Conservation (phyloP, 2,329 filamentous ascomycete genomes). For the Fusarium pseudograminearum region DNA sequence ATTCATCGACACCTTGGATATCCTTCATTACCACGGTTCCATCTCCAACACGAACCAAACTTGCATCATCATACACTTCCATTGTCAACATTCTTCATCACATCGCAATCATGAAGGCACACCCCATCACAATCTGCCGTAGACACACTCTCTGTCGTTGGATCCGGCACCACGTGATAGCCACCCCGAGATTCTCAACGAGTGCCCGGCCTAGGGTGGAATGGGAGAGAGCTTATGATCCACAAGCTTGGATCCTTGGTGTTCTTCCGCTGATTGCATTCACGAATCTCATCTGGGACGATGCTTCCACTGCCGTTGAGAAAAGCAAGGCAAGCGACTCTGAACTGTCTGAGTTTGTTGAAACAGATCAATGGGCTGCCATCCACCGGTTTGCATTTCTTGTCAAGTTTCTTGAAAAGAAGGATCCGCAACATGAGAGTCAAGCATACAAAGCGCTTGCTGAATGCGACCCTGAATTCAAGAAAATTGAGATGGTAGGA, state of each 20-base stretch:
- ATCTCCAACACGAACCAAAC: background rate
- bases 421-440: background rate
- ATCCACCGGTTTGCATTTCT: background rate
- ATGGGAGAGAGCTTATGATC: background rate
- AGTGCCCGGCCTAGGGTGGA: accelerated
- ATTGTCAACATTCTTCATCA: background rate
- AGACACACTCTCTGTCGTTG: background rate
- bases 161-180: background rate
- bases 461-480: background rate
- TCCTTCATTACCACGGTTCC: background rate
- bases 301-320: background rate
- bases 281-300: background rate
- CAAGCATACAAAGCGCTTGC: background rate
- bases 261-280: background rate
- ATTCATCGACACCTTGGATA: background rate
- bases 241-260: background rate
- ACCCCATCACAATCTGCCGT: background rate
- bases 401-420: background rate
- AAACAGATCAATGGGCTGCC: background rate
- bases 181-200: accelerated
- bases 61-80: background rate
- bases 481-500: background rate
- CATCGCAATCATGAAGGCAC: background rate
- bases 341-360: background rate
- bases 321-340: no score